phyloP scores from a whole-genome alignment of 1,284 basidiomycete genomes.

The Meira miltonrushii region DNA sequence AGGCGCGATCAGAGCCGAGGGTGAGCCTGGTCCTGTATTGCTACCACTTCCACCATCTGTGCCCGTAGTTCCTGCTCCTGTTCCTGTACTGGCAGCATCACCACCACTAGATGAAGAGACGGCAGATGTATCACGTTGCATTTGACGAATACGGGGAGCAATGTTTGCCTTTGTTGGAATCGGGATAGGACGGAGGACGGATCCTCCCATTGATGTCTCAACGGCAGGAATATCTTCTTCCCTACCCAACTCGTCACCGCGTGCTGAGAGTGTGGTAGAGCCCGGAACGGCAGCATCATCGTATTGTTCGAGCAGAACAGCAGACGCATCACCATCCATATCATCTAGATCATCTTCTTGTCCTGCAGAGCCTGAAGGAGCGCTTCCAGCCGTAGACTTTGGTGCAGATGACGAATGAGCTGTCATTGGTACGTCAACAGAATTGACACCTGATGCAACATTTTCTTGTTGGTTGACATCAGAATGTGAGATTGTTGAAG shows the following conservation, averaged over 20 bases:
- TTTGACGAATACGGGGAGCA: neutral
- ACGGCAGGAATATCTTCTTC: constrained; percentile 41
- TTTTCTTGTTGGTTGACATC: neutral
- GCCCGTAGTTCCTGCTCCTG: neutral
- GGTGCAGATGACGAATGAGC: too few species aligned
- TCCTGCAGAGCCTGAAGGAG: neutral
- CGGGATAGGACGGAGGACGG: constrained; percentile 22
- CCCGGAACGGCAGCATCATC: constrained; percentile 17
- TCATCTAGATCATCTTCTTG: constrained; percentile 14
- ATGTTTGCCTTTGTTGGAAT: constrained; percentile 17
- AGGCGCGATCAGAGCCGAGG: too few species aligned
- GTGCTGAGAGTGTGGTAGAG: constrained; percentile 24
- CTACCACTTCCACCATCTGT: neutral
- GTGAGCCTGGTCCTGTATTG: neutral
- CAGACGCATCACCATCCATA: constrained; percentile 23
- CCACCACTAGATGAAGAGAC: neutral
- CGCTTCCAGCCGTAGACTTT: neutral
- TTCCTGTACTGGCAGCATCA: too few species aligned
- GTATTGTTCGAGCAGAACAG: constrained; percentile 16
- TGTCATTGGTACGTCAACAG: too few species aligned
- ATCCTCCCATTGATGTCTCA: constrained; percentile 37
- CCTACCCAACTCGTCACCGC: constrained; percentile 16
- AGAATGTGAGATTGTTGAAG: neutral
- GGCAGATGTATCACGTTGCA: neutral
- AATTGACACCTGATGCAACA: neutral